Percentiles rank a stretch among this genome's conserved stretches.
phyloP scores from a whole-genome alignment of 139 green algal species.

The Spirogloea muscicola region DNA sequence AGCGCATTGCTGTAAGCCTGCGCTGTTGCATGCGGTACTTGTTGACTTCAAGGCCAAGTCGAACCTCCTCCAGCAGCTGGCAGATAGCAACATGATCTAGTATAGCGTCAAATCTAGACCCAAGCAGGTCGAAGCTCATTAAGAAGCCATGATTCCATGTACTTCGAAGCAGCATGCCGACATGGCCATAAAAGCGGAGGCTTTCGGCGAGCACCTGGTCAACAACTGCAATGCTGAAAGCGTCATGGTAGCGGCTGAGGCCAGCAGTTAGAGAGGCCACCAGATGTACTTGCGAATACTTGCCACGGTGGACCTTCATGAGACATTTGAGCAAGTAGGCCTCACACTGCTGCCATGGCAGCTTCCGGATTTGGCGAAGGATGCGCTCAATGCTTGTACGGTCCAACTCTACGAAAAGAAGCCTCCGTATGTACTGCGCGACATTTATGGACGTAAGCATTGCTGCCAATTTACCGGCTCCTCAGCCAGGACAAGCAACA shows the following conservation, averaged over 20 bases:
- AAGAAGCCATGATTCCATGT: no score
- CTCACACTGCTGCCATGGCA: conserved; percentile 75
- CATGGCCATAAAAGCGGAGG: no score
- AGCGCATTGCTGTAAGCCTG: conserved; percentile 67
- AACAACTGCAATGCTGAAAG: conserved; percentile 68
- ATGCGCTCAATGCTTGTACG: conserved; percentile 62
- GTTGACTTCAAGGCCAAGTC: conserved; percentile 62
- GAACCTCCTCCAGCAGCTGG: conserved; percentile 81
- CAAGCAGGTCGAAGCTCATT: no score
- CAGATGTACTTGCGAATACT: conserved; percentile 64
- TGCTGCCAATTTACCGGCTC: no score
- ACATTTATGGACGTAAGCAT: no score
- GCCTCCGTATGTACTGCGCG: conserved; percentile 82
- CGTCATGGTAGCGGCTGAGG: conserved; percentile 76
- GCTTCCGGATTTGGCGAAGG: conserved; percentile 75
- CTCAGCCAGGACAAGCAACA: no score
- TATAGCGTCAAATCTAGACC: no score
- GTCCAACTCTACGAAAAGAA: conserved; percentile 73
- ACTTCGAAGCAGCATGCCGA: no score
- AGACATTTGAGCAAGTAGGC: conserved; percentile 79
- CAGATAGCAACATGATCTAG: no score
- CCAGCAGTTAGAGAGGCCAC: conserved; percentile 73
- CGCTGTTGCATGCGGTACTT: conserved; percentile 73
- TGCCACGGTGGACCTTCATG: conserved; percentile 58
- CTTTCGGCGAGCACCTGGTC: no score